These are phyloP conservation scores for Agroathelia rolfsii DNA, from an alignment of 1,284 basidiomycete genomes.

Conservation along the genomic window DNA sequence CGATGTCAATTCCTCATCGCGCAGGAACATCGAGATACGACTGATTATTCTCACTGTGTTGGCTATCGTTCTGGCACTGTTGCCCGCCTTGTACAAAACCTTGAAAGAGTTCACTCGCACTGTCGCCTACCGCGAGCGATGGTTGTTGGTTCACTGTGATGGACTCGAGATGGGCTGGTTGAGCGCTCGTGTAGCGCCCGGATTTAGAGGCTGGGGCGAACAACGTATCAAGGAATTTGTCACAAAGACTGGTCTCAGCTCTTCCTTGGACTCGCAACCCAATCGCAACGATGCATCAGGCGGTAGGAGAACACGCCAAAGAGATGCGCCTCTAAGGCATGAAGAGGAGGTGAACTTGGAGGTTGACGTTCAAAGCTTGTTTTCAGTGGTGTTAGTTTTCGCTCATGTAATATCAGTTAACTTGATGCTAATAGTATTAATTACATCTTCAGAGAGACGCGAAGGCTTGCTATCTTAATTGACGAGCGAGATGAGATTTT, in stretches of 20 bases:
- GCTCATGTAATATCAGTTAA: constrained; percentile 2
- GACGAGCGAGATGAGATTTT: constrained; percentile 64
- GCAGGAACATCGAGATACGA: no score
- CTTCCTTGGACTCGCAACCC: constrained; percentile 44
- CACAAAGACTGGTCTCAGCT: constrained; percentile 52
- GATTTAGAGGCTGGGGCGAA: constrained; percentile 63
- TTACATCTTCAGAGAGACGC: constrained; percentile 45
- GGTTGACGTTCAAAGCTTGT: constrained; percentile 60
- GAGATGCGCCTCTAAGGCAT: constrained; percentile 28
- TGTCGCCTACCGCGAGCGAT: constrained; percentile 44
- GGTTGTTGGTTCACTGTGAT: constrained; percentile 53
- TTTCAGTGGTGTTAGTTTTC: constrained; percentile 55
- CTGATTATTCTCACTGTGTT: constrained; percentile 60
- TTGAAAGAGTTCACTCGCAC: constrained; percentile 51
- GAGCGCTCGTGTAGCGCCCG: constrained; percentile 45
- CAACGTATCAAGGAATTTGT: constrained; percentile 61
- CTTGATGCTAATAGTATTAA: constrained; percentile 8
- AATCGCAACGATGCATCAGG: no score
- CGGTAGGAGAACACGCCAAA: constrained; percentile 19
- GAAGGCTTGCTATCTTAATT: constrained; percentile 53
- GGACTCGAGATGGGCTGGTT: constrained; percentile 70
- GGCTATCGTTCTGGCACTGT: constrained; percentile 44
- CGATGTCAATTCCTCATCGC: constrained; percentile 36
- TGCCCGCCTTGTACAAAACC: constrained; percentile 60
- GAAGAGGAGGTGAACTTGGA: constrained; percentile 38